Evolutionary conservation across 306 rosid species (phyloP), one percentile per base, ranked within the genome.

Genomic region (Datisca glomerata): DNA sequence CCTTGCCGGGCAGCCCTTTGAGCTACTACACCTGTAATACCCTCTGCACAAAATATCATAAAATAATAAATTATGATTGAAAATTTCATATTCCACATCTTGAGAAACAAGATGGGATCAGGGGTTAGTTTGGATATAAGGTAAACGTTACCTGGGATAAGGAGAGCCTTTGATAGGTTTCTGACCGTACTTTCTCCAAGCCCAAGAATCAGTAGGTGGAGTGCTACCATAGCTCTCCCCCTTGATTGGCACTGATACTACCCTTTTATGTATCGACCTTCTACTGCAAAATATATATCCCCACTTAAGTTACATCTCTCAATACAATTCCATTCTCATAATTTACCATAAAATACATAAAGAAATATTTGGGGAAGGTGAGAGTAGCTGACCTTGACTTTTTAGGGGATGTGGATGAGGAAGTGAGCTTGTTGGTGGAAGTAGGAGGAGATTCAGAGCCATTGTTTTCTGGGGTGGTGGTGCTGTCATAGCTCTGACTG

Each of bases 121-220:
- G n/a, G n/a, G n/a, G n/a, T n/a, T n/a, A n/a, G n/a, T n/a, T n/a
- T n/a, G n/a, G n/a, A n/a, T n/a, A n/a, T n/a, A n/a, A n/a, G n/a
- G n/a, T n/a, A n/a, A n/a, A n/a, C n/a, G n/a, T 41, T 43, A 82
- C 97, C 97, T 89, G 32, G 98, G 98, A 38, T 80, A 89, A 14
- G 98, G 98, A 2, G 98, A 89, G 49, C 98, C 98, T 55, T 89
- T 89, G 81, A 89, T 89, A 56, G 98, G 98, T 46, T 89, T 89
- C 60, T 89, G 98, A 2, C 98, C 98, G 41, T 89, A 89, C 38
- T 89, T 89, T 44, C 98, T 62, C 98, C 98, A 89, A 11, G 95
- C 86, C 95, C 95, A 89, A 6, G 95, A 80, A 71, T 89, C 98
- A 0, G 86, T 77, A 0, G 95, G 95, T 15, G 95, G 93, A 5